These are phyloP conservation scores for Penicillium olsonii DNA, from an alignment of 2,329 filamentous ascomycete genomes.

Conservation along the genomic window DNA sequence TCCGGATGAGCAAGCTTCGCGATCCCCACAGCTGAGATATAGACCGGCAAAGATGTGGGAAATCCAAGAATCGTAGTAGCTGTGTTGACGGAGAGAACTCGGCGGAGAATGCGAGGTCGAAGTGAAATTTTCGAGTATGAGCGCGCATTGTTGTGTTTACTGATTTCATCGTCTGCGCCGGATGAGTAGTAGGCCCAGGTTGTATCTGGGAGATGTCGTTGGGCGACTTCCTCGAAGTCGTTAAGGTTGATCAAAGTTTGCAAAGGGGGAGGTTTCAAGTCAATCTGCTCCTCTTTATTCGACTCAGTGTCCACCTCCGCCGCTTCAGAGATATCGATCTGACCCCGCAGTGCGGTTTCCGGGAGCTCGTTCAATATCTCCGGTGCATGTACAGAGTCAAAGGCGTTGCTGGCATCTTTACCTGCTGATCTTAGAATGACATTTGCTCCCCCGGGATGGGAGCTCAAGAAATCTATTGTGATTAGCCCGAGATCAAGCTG, in stretches of 20 bases:
- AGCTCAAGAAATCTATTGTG: constrained; percentile 32
- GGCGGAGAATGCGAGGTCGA: constrained; percentile 49
- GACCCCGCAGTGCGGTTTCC: constrained; percentile 24
- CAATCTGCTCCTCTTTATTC: neutral
- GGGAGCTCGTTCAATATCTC: constrained; percentile 34
- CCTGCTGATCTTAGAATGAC: constrained; percentile 38
- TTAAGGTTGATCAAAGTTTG: constrained; percentile 37
- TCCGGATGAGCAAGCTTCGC: constrained; percentile 47
- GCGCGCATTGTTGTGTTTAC: constrained; percentile 45
- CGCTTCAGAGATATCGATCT: constrained; percentile 22
- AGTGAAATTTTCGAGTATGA: constrained; percentile 50
- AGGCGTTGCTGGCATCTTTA: constrained; percentile 38
- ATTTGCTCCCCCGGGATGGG: constrained; percentile 36
- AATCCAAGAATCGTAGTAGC: constrained; percentile 35
- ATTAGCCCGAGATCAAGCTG: neutral
- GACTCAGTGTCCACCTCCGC: neutral
- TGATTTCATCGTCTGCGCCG: constrained; percentile 53
- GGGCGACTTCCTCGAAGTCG: constrained; percentile 42
- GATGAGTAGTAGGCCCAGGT: constrained; percentile 50
- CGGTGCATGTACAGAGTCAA: constrained; percentile 36
- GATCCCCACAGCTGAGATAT: constrained; percentile 45
- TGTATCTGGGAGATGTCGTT: constrained; percentile 29
- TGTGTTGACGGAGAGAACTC: constrained; percentile 42
- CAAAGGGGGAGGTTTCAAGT: constrained; percentile 27
- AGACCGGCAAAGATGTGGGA: constrained; percentile 40